Percentiles rank a stretch among this genome's conserved stretches.
These are phyloP conservation scores for Oenanthe sinensis DNA, from an alignment of 129 eudicot genomes.

Conservation along the genomic window DNA sequence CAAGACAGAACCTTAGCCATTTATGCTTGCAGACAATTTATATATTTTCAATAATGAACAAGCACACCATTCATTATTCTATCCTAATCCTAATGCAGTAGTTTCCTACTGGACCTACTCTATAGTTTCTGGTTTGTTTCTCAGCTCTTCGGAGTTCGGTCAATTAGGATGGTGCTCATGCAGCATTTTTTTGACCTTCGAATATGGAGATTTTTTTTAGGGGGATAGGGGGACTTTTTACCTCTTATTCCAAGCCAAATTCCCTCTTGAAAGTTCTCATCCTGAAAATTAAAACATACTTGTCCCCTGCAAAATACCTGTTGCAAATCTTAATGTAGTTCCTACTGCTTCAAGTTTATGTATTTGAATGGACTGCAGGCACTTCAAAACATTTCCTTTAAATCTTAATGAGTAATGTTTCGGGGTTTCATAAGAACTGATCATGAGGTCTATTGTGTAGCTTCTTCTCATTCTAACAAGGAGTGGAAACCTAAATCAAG, in stretches of 20 bases:
- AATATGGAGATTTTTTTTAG: neutral
- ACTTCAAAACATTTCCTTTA: neutral
- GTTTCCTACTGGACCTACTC: too few relatives aligned
- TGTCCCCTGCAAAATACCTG: neutral
- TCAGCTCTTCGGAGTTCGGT: neutral
- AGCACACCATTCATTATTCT: neutral
- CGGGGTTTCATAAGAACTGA: neutral
- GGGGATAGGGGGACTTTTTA: neutral
- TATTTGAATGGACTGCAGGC: neutral
- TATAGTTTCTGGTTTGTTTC: neutral
- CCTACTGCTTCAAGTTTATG: neutral
- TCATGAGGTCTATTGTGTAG: slow-evolving; percentile 29
- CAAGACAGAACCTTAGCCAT: neutral
- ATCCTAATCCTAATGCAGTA: neutral
- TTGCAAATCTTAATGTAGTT: neutral
- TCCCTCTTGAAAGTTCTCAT: neutral
- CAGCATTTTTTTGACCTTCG: neutral
- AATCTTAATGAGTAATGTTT: neutral
- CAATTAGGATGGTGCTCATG: neutral
- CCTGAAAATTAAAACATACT: neutral
- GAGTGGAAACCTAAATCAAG: slow-evolving; percentile 94
- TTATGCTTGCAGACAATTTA: neutral
- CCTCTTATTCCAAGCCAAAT: neutral
- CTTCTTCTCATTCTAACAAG: slow-evolving; percentile 55
- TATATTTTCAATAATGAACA: neutral